Base-by-base conservation (phyloP, 2,329 filamentous ascomycete genomes). In the Fusarium tjaetaba region DNA sequence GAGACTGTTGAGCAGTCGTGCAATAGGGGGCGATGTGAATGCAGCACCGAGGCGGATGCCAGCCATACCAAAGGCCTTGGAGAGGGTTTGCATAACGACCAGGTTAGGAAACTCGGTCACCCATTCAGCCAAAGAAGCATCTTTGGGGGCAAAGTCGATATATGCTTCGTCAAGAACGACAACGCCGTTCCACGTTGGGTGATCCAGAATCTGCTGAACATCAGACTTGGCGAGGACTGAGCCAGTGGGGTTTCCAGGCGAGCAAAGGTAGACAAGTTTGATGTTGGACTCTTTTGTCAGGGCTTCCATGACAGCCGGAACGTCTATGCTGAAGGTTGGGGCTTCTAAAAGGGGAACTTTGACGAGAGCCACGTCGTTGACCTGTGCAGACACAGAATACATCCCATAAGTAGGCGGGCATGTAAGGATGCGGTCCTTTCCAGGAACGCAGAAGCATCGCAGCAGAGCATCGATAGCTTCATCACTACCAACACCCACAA, bases 341-440 rank as follows among this genome's bases (percentile, higher is more conserved):
- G 91, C 89, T 3, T 89, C 87, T 53, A 93, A 88, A 28, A 98
- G 86, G 1, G 95, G 95, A n/a, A 98, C 91, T 80, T 93, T 94
- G 76, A 97, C 92, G 32, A 98, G 90, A 51, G 88, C 88, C 26
- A 99, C 88, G 80, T 98, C 96, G 85, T 99, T 99, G 76, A 98
- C 92, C 80, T 97, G 93, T 2, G 96, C 96, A 11, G 94, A 97
- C 24, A 99, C 96, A 52, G 90, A 87, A 86, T 99, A 99, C 96
- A 99, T 99, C 84, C 96, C 96, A 82, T 99, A 99, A 2, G 96
- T 99, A 2, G 96, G 96, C 24, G 96, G 96, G 80, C 96, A 98
- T 46, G 94, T 96, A 41, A 99, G 89, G 80, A 99, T 97, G 80
- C 93, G 94, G 84, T 99, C 96, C 74, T 88, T 88, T 51, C 92